Conservation (phyloP, 2,329 filamentous ascomycete genomes). For the Leptodontidium sp. region DNA sequence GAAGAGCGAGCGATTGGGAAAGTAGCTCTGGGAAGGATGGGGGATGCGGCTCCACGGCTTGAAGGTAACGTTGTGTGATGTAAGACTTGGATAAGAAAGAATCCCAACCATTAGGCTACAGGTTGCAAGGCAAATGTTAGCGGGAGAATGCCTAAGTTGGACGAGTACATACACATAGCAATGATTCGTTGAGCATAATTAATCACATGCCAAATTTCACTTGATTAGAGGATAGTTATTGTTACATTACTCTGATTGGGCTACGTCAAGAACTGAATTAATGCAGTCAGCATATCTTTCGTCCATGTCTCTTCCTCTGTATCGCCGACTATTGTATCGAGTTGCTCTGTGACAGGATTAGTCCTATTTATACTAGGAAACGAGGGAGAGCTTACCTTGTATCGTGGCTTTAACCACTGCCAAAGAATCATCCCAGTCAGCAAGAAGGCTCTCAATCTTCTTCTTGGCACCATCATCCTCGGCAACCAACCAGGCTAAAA, state of each 20-base stretch:
- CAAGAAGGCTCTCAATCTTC: conserved; percentile 70
- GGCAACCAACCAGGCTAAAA: conserved; percentile 89
- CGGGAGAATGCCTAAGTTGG: not conserved
- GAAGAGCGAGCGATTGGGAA: conserved; percentile 38
- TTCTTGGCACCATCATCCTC: conserved; percentile 81
- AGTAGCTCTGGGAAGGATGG: not conserved
- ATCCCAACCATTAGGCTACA: not conserved
- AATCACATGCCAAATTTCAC: not conserved
- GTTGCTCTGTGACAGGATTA: conserved; percentile 59
- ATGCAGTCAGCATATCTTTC: conserved; percentile 71
- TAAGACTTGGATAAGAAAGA: not conserved
- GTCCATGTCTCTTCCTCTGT: conserved; percentile 60
- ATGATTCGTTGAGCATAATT: not conserved
- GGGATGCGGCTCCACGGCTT: not conserved
- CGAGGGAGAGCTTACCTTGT: conserved; percentile 55
- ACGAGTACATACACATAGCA: not conserved
- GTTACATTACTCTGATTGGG: conserved; percentile 24
- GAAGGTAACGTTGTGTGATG: not conserved
- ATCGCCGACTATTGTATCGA: conserved; percentile 63
- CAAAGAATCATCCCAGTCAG: conserved; percentile 72
- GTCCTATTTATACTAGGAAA: conserved; percentile 13
- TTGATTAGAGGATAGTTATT: not conserved
- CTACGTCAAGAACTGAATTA: conserved; percentile 57
- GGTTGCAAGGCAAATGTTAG: not conserved
- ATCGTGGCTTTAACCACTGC: conserved; percentile 71